phyloP scores from a whole-genome alignment of 768 basidiomycete species.

The Suillus discolor region DNA sequence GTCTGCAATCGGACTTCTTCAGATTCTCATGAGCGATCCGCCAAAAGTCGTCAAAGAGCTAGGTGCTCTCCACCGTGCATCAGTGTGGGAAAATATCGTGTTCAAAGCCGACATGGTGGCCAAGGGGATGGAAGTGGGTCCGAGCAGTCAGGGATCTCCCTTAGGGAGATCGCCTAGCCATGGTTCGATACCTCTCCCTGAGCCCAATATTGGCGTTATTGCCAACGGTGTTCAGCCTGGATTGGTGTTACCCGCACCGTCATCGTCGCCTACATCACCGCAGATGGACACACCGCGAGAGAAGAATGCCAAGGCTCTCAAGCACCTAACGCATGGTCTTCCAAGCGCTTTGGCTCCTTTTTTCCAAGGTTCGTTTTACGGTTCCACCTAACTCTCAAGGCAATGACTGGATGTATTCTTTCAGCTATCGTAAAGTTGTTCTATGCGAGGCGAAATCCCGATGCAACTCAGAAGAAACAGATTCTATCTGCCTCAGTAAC shows the following conservation, averaged over 20 bases:
- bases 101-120: conserved; percentile 61
- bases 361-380: conserved; percentile 69
- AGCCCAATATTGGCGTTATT: conserved; percentile 33
- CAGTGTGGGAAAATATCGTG: conserved; percentile 85
- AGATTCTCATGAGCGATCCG: conserved; percentile 68
- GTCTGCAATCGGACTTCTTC: conserved; percentile 71
- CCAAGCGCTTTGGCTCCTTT: conserved; percentile 78
- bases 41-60: conserved; percentile 69
- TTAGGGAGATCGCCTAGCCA: conserved; percentile 51
- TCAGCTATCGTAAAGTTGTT: conserved; percentile 87
- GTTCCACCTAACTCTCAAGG: conserved; percentile 1
- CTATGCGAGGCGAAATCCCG: conserved; percentile 77
- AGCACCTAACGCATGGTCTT: conserved; percentile 78
- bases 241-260: conserved; percentile 24
- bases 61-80: conserved; percentile 79
- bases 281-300: conserved; percentile 52
- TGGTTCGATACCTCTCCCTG: conserved; percentile 43
- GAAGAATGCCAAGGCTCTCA: conserved; percentile 74
- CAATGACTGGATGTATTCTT: conserved; percentile 3
- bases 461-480: conserved; percentile 74
- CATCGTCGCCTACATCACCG: conserved; percentile 28
- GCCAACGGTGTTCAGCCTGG: conserved; percentile 33
- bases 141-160: conserved; percentile 47
- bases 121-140: conserved; percentile 54
- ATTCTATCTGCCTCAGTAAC: conserved; percentile 68